Evolutionary conservation across 805 yeast species (phyloP), one percentile per base, ranked within the genome.

Genomic region (Myxozyma lipomycoides): DNA sequence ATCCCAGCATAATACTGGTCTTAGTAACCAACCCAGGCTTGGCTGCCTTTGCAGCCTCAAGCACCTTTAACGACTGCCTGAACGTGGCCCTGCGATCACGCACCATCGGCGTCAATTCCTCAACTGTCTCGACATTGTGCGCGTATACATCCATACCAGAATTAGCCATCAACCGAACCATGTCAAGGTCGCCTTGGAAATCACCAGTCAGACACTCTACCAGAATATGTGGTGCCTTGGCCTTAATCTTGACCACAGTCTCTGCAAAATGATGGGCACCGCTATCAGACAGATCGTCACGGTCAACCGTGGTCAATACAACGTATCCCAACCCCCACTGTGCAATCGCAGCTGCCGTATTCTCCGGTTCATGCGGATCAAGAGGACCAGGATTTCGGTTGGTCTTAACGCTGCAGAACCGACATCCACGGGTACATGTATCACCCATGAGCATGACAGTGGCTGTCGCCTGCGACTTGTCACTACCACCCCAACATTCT

Each of bases 271-370:
- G 98, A 53, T 80, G 74, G 2, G 97, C 83, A 39, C 99, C 98
- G 52, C 98, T 97, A 64, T 93, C 98, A 0, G 76, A 61, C 60
- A 93, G 74, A 68, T 93, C 98, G 68, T 93, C 99, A 70, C 98
- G 79, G 68, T 93, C 99, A 18, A 93, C 98, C 1, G 98, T 90
- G 17, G 99, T 93, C 57, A 93, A 74, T 19, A 93, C 99, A 7
- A 93, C 97, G 66, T 93, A 93, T 24, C 99, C 99, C 58, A 93
- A 77, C 0, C 98, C 98, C 98, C 98, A 93, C 70, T 96, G 82
- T 38, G 87, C 81, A 52, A 93, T 89, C 26, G 98, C 98, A 62
- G 86, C 96, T 0, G 98, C 98, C 0, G 98, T 95, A 63, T 93
- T 88, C 65, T 87, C 96, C 0, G 99, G 99, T 69, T 93, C 99